Conservation (phyloP, 1,284 basidiomycete species). For the Rhizopogon parksii region DNA sequence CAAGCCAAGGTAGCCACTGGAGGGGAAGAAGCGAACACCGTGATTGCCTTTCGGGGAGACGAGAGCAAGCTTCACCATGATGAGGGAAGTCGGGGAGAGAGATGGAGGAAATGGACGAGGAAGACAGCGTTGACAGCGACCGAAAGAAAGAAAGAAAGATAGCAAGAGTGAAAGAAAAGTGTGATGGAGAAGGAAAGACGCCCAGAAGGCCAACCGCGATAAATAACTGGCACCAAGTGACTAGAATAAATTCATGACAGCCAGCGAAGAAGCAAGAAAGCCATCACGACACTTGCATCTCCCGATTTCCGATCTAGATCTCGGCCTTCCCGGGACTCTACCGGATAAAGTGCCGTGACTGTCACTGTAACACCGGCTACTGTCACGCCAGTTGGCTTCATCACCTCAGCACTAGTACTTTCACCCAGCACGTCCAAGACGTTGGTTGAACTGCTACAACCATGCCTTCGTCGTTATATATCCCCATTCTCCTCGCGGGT, state of each 20-base stretch:
- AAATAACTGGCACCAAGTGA: constrained; percentile 24
- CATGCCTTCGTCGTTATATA: constrained; percentile 45
- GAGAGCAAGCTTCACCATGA: constrained; percentile 62
- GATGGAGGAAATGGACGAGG: constrained; percentile 21
- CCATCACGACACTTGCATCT: constrained; percentile 18
- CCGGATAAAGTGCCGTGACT: background rate
- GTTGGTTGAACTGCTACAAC: constrained; percentile 9
- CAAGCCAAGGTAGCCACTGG: constrained; percentile 71
- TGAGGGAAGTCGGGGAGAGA: constrained; percentile 9
- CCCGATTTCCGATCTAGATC: constrained; percentile 24
- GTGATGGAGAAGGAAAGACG: constrained; percentile 21
- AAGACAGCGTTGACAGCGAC: constrained; percentile 18
- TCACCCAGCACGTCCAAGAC: background rate
- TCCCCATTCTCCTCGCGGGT: constrained; percentile 56
- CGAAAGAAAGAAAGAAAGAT: constrained; percentile 20
- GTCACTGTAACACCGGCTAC: constrained; percentile 13
- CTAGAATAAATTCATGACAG: constrained; percentile 23
- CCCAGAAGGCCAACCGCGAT: constrained; percentile 23
- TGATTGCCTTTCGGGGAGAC: constrained; percentile 59
- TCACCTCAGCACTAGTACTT: constrained; percentile 7
- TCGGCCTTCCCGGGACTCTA: constrained; percentile 1
- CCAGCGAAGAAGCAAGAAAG: constrained; percentile 24
- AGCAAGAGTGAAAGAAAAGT: constrained; percentile 16
- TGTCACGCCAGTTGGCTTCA: constrained; percentile 2
- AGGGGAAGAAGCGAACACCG: constrained; percentile 65